Evolutionary conservation across 2,329 filamentous ascomycete species (phyloP).

Genomic region (Amylocarpus encephaloides): DNA sequence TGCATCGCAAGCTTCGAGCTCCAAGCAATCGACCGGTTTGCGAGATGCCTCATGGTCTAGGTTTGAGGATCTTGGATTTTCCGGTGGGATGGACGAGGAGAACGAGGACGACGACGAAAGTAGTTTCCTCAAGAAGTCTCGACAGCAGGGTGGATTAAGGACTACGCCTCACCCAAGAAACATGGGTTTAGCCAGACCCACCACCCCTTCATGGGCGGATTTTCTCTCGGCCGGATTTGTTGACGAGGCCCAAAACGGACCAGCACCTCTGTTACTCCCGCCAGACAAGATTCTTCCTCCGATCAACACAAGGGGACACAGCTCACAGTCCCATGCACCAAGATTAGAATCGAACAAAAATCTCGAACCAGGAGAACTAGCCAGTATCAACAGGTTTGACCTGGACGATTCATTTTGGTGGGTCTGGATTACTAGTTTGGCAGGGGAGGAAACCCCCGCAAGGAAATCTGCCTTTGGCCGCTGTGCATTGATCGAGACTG

Average conservation of each 20-base stretch:
- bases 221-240: constrained; percentile 91
- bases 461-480: constrained; percentile 91
- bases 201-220: constrained; percentile 96
- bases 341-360: constrained; percentile 60
- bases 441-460: constrained; percentile 76
- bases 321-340: constrained; percentile 77
- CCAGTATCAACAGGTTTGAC: constrained; percentile 79
- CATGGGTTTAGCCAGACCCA: constrained; percentile 66
- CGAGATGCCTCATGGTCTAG: constrained; percentile 91
- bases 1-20: constrained; percentile 68
- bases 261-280: constrained; percentile 69
- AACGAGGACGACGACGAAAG: constrained; percentile 52
- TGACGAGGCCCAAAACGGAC: constrained; percentile 61
- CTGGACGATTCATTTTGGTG: constrained; percentile 98
- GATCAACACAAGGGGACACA: constrained; percentile 71
- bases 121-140: constrained; percentile 31
- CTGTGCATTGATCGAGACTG: constrained; percentile 86
- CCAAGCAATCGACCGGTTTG: constrained; percentile 65
- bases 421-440: constrained; percentile 98
- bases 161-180: constrained; percentile 60
- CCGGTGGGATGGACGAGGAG: constrained; percentile 65
- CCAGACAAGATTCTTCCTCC: constrained; percentile 88
- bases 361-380: constrained; percentile 86
- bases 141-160: constrained; percentile 48
- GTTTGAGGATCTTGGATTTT: constrained; percentile 92